These are phyloP conservation scores for Aphanomyces invadans DNA, from an alignment of 352 stramenopile genomes.

Conservation along the genomic window DNA sequence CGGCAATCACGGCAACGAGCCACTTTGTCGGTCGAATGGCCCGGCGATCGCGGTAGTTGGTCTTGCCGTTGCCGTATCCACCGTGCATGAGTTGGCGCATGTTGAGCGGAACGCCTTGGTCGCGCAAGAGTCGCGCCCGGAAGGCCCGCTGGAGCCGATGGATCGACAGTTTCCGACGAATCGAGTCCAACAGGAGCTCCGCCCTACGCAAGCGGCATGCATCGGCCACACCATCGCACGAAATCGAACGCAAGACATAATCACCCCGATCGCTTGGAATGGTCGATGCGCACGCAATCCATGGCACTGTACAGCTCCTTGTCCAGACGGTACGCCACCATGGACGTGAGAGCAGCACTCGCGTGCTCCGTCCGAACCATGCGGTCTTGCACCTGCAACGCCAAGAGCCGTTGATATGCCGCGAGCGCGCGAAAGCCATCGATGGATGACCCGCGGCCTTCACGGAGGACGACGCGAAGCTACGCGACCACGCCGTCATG, in stretches of 20 bases:
- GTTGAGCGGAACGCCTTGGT: constrained; percentile 54
- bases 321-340: constrained; percentile 49
- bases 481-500: too few species aligned
- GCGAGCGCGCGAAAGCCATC: constrained; percentile 20
- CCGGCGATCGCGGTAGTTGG: constrained; percentile 30
- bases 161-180: constrained; percentile 65
- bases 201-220: too few species aligned
- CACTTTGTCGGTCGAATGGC: constrained; percentile 48
- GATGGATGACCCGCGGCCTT: constrained; percentile 18
- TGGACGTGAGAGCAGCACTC: constrained; percentile 45
- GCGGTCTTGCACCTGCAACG: constrained; percentile 12
- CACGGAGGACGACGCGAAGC: background rate
- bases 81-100: constrained; percentile 70
- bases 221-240: too few species aligned
- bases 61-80: constrained; percentile 37
- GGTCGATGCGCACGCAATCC: constrained; percentile 63
- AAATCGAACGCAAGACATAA: background rate
- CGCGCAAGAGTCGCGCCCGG: constrained; percentile 48
- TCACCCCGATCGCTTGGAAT: constrained; percentile 30
- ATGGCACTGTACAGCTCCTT: constrained; percentile 50
- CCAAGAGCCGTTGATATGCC: constrained; percentile 6
- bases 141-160: constrained; percentile 64
- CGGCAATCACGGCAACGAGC: constrained; percentile 50
- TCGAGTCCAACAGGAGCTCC: constrained; percentile 57
- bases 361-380: constrained; percentile 36